Conservation (phyloP, 2,329 filamentous ascomycete genomes). For the Acrodontium crateriforme region DNA sequence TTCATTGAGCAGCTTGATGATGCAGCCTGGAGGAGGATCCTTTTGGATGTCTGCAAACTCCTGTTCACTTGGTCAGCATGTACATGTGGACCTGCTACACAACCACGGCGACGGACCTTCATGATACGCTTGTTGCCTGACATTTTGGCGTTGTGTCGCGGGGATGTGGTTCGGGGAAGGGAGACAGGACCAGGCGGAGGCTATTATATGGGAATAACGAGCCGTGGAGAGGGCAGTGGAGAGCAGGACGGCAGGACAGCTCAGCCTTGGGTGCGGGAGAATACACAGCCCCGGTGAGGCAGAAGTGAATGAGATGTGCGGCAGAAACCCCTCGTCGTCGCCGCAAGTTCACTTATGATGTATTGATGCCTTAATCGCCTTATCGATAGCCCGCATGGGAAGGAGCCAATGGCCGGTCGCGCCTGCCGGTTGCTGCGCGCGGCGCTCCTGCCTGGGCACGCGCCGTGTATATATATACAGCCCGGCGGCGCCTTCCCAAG, state of each 20-base stretch:
- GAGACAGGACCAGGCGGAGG: too few relatives aligned
- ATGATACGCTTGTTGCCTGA: constrained; percentile 32
- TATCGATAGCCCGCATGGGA: neutral
- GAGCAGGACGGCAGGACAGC: too few relatives aligned
- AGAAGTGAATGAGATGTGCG: too few relatives aligned
- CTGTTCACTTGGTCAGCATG: constrained; percentile 25
- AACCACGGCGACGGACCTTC: constrained; percentile 21
- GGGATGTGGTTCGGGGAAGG: too few relatives aligned
- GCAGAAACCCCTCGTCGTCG: too few relatives aligned
- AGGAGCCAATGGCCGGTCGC: too few relatives aligned
- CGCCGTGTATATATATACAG: constrained; percentile 1
- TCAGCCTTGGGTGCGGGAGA: neutral
- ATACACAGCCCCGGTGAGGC: neutral
- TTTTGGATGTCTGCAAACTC: constrained; percentile 46
- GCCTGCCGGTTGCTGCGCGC: too few relatives aligned
- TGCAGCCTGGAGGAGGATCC: constrained; percentile 43
- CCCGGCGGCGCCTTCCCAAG: neutral
- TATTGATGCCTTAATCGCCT: constrained; percentile 1
- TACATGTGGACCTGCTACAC: too few relatives aligned
- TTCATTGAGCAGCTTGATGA: constrained; percentile 45
- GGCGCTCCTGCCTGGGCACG: neutral
- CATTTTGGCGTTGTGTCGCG: constrained; percentile 14
- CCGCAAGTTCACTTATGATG: too few relatives aligned
- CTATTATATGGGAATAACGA: too few relatives aligned
- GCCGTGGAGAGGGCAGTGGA: too few relatives aligned